Evolutionary conservation across 1,284 basidiomycete species (phyloP), one percentile per base, ranked within the genome.

Genomic region (Trametes polyzona): DNA sequence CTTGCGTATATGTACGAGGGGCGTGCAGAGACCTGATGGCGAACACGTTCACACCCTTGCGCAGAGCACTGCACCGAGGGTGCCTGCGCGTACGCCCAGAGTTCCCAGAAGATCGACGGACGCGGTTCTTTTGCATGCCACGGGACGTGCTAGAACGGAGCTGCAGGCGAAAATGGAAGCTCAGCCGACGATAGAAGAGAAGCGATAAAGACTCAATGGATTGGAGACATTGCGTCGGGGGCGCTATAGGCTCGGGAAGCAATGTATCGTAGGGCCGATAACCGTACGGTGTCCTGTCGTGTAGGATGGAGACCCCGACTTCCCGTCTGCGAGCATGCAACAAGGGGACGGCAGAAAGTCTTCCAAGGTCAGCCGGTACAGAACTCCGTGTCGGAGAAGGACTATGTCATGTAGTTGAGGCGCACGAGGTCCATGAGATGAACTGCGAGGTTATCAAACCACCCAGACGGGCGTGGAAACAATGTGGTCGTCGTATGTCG

Each of bases 11-110:
- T 62, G 44, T 58, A 49, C 36, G 44, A 10, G 26, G 24, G 48
- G 27, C 23, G 55, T 36, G 50, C 35, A 19, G 24, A 41, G 32
- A 40, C 62, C 59, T 61, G 55, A 55, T 55, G 59, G 52, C 19
- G 7, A 39, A 52, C 62, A 61, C 59, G 62, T 57, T 60, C 48
- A 19, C 35, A 14, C 47, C 26, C n/a, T 4, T 35, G 6, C 8
- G 46, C 35, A 40, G 23, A 44, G 23, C 3, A 30, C 23, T 16
- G n/a, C 17, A 23, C 40, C 21, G 36, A 27, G 16, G 29, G 17
- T 37, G 26, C 44, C 43, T 37, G 29, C 17, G 21, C 17, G 10
- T 12, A 24, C 8, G 24, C 5, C 24, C 26, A n/a, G 23, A 26
- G 11, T 51, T 58, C 52, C 50, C 52, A 63, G 32, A 24, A 53